Base-by-base conservation (phyloP, 2,329 filamentous ascomycete species). In the Ophiostoma populinum region DNA sequence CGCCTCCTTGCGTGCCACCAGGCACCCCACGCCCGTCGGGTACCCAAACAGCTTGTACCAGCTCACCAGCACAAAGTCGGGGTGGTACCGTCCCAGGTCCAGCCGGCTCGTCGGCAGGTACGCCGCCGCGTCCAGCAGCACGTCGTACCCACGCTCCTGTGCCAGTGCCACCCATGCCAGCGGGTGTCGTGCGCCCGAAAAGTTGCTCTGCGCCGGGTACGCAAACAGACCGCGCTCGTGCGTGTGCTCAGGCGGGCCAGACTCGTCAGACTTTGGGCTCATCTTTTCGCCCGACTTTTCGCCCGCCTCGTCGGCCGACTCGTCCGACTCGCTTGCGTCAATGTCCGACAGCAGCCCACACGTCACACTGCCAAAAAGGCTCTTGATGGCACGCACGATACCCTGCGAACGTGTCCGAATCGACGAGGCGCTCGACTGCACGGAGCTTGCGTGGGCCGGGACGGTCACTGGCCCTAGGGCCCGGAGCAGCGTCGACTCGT, bases 131-230 rank as follows among this genome's bases (percentile, higher is more conserved):
- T 59, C 57, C 3, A 59, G 48, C 7, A 58, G 45, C 3, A 60
- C 57, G 35, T 58, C 54, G 35, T 55, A 60, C 16, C 56, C 55
- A 7, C 45, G 43, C 5, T 43, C 35, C 40, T 59, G 57, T 2
- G 56, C 57, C 12, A 49, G 37, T 2, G 34, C 26, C 0, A 57
- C 42, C 55, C 55, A 59, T 0, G 45, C 43, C 1, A 62, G 47
- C 11, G 57, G 55, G 29, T 61, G 58, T 0, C 53, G 53, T 3
- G 58, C 57, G 21, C 59, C 58, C 32, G 48, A 55, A 37, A 62
- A 61, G 42, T 63, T 63, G 40, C 55, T 59, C 43, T 62, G 59
- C 0, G 58, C 59, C 4, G 59, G 59, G 43, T 58, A 63, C 4
- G 57, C 58, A 39, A 63, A 59, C 13, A 62, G 47, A 7, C 55